Percentiles rank a stretch among this genome's conserved stretches.
Conservation (phyloP, 768 basidiomycete species). For the Termitomyces sp. region DNA sequence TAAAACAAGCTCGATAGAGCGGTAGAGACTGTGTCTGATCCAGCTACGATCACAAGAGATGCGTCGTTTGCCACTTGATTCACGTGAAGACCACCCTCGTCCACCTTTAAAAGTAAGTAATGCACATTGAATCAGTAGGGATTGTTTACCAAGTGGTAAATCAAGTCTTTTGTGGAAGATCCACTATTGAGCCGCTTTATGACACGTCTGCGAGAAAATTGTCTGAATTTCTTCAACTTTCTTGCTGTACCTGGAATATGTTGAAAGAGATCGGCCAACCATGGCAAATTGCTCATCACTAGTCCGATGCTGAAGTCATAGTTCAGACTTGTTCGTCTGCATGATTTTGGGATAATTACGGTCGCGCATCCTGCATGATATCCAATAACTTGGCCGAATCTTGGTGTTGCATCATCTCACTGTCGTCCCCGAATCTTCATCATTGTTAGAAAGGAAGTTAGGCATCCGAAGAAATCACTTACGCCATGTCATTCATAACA, state of each 20-base stretch:
- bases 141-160: background rate
- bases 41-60: conserved; percentile 13
- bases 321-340: no score
- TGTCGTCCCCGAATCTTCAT: background rate
- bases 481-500: background rate
- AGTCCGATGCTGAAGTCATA: background rate
- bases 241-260: background rate
- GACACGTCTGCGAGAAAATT: background rate
- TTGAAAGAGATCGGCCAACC: background rate
- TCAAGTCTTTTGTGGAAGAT: background rate
- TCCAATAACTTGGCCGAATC: background rate
- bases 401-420: background rate
- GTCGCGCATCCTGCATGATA: background rate
- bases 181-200: background rate
- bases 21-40: conserved; percentile 15
- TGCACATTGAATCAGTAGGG: no score
- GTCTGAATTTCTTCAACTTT: background rate
- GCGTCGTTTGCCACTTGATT: conserved; percentile 15
- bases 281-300: background rate
- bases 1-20: conserved; percentile 14
- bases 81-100: background rate
- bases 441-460: background rate
- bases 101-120: background rate
- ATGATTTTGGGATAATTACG: background rate
- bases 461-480: background rate